Percentiles rank a stretch among this genome's conserved stretches.
Conservation (phyloP, 352 stramenopile species). For the Stramenopiles sp. region DNA sequence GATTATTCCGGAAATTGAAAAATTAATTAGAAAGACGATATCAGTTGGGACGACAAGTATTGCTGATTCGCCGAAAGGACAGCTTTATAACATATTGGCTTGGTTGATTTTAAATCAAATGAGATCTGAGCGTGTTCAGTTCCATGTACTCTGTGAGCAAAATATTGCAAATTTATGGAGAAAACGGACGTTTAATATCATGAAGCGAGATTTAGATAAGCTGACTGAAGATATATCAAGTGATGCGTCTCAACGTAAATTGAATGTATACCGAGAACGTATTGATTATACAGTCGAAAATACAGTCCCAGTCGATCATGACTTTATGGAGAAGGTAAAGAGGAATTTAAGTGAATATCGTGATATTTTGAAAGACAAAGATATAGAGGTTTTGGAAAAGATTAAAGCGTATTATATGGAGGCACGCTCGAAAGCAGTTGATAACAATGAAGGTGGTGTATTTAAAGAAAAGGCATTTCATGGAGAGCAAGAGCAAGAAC, state of each 20-base stretch:
- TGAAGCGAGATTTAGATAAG: no score
- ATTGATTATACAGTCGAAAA: constrained; percentile 68
- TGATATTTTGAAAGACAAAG: constrained; percentile 45
- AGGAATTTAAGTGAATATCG: constrained; percentile 38
- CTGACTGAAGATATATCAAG: no score
- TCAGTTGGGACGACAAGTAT: no score
- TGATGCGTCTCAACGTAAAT: constrained; percentile 36
- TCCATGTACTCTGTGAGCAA: constrained; percentile 84
- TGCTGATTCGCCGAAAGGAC: no score
- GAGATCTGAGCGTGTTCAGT: constrained; percentile 96
- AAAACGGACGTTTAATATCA: constrained; percentile 75
- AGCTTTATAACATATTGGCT: no score
- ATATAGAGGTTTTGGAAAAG: no score
- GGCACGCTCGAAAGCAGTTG: no score
- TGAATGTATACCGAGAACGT: constrained; percentile 61
- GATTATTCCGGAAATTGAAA: constrained; percentile 50
- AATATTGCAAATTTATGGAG: constrained; percentile 94
- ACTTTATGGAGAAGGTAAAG: constrained; percentile 44
- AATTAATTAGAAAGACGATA: constrained; percentile 29
- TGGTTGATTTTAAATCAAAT: constrained; percentile 99
- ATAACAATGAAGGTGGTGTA: no score
- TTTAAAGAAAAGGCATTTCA: no score
- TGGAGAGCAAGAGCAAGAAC: constrained; percentile 49
- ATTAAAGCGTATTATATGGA: no score
- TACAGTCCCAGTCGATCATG: constrained; percentile 38